Percentiles rank a stretch among this genome's conserved stretches.
phyloP scores from a whole-genome alignment of 2,329 filamentous ascomycete genomes.

The Neoscytalidium dimidiatum region DNA sequence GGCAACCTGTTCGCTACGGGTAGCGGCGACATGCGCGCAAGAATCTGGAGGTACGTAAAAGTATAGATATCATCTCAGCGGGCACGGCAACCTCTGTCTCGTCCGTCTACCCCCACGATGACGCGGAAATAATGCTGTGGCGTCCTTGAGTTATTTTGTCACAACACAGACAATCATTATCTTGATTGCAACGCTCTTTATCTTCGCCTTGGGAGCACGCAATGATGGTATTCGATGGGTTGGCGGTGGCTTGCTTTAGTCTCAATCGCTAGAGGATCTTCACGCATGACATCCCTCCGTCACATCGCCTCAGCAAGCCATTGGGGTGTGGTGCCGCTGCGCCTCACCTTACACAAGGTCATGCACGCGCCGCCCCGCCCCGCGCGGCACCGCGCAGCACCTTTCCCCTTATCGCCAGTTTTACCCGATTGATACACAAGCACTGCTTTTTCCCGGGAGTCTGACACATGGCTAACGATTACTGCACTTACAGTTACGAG shows the following conservation, averaged over 20 bases:
- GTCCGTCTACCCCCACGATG: background rate
- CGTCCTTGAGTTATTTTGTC: background rate
- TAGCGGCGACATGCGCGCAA: slow-evolving; percentile 94
- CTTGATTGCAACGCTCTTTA: slow-evolving; percentile 5
- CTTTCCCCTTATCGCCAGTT: slow-evolving; percentile 6
- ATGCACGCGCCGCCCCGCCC: slow-evolving; percentile 10
- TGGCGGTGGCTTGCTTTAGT: slow-evolving; percentile 14
- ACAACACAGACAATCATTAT: background rate
- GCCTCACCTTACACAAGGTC: slow-evolving; percentile 4
- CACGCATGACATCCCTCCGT: slow-evolving; percentile 11
- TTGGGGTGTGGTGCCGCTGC: background rate
- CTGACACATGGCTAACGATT: background rate
- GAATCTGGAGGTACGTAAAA: slow-evolving; percentile 82
- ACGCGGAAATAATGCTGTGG: background rate
- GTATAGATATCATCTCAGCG: background rate
- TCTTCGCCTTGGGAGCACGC: background rate
- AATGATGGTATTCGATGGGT: background rate
- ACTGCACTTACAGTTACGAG: slow-evolving; percentile 14
- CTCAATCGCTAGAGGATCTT: slow-evolving; percentile 14
- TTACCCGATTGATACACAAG: background rate
- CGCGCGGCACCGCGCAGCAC: background rate
- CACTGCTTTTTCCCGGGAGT: background rate
- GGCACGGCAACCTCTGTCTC: background rate
- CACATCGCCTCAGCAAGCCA: slow-evolving; percentile 12
- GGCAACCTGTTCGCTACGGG: slow-evolving; percentile 92